Evolutionary conservation across 495 filamentous ascomycete species (phyloP), one percentile per base, ranked within the genome.

Genomic region (Neurospora sp.): DNA sequence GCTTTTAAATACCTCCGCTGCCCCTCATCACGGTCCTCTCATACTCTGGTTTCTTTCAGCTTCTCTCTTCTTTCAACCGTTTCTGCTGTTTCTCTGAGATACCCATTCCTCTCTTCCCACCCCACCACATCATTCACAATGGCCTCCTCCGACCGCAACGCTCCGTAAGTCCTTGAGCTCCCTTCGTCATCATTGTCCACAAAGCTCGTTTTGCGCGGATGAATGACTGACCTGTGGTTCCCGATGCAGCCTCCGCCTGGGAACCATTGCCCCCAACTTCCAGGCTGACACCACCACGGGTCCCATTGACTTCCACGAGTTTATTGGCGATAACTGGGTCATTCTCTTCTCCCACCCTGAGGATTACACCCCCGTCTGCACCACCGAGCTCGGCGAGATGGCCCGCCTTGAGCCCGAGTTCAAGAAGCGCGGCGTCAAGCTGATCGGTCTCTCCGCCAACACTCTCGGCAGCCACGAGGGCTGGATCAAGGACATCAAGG

Each of bases 371-470:
- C 94, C 94, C 75, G 94, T 99, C 76, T 99, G 96, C 88, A 99
- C 96, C 82, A 99, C 96, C 73, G 96, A 99, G 89, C 92, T 99
- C 76, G 96, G 96, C 81, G 96, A 96, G 75, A 97, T 86, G 80
- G 94, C 96, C 77, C 97, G 97, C 84, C 92, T 98, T 75, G 93
- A 97, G 88, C 93, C 94, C 73, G 96, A 99, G 85, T 99, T 99
- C 88, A 88, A 88, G 79, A 93, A 93, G 85, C 92, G 96, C 77
- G 92, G 92, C 73, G 93, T 97, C 80, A 94, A 98, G 90, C 86
- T 99, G 79, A 97, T 99, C 77, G 96, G 96, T 75, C 89, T 99
- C 74, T 96, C 92, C 43, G 92, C 94, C 81, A 93, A 94, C 87
- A 93, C 90, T 69, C 77, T 90, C 73, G 85, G 86, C 75, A 87